Conservation (phyloP, 306 rosid genomes). For the Quercus robur region DNA sequence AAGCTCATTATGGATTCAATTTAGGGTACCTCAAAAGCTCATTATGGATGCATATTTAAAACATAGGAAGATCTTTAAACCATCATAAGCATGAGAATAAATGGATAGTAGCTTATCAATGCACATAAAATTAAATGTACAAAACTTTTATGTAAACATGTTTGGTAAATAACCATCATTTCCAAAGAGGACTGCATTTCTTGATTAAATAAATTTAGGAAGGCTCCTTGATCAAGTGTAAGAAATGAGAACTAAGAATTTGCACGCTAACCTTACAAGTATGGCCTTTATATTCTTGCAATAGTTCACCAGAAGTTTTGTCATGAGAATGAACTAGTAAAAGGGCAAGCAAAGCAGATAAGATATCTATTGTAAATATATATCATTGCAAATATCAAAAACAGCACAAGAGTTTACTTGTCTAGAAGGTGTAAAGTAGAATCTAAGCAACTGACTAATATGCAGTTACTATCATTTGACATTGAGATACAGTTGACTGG, state of each 20-base stretch:
- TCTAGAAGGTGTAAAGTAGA: constrained; percentile 74
- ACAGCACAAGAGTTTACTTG: constrained; percentile 38
- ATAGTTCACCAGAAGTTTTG: constrained; percentile 78
- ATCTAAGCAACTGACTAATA: constrained; percentile 83
- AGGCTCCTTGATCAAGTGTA: neutral
- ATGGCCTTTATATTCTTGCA: constrained; percentile 88
- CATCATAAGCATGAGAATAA: neutral
- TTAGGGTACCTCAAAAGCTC: constrained; percentile 6
- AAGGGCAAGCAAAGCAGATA: constrained; percentile 1
- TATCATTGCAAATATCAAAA: neutral
- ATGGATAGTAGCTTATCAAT: neutral
- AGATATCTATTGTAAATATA: neutral
- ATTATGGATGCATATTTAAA: neutral
- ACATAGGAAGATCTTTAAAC: neutral
- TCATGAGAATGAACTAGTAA: constrained; percentile 22
- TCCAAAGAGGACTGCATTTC: neutral
- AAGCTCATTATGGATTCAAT: neutral
- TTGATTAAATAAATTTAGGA: neutral
- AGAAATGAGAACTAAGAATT: constrained; percentile 16
- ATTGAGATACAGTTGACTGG: constrained; percentile 91
- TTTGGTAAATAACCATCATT: neutral
- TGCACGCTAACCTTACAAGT: constrained; percentile 67
- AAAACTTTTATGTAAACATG: neutral
- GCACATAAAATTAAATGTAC: neutral
- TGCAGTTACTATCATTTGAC: constrained; percentile 90